Conservation (phyloP, 2,329 filamentous ascomycete genomes). For the Diplocarpon mali region DNA sequence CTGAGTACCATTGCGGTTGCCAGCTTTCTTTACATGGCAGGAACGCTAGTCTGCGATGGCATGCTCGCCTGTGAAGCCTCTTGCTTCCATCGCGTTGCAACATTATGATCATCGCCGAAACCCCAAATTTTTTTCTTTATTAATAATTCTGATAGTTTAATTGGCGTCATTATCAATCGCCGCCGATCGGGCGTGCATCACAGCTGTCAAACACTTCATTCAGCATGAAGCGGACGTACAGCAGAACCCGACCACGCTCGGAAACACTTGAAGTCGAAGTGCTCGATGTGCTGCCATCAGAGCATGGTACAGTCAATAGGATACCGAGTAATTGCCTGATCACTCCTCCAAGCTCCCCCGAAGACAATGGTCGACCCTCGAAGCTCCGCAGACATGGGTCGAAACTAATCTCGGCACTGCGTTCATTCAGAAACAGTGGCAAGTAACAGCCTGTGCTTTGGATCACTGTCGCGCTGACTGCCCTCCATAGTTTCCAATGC, state of each 20-base stretch:
- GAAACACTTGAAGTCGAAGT: constrained; percentile 1
- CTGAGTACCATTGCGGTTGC: neutral
- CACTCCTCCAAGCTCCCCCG: constrained; percentile 19
- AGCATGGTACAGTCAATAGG: constrained; percentile 4
- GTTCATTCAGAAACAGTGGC: constrained; percentile 33
- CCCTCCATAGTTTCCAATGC: constrained; percentile 12
- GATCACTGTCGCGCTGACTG: constrained; percentile 1
- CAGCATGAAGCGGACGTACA: constrained; percentile 19
- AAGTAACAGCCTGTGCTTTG: constrained; percentile 4
- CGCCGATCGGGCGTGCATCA: no score
- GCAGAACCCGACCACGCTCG: constrained; percentile 5
- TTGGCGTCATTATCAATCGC: no score
- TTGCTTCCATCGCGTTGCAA: neutral
- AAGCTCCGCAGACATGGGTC: constrained; percentile 33
- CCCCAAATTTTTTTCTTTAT: constrained; percentile 1
- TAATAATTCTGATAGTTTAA: neutral
- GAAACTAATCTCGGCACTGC: constrained; percentile 33
- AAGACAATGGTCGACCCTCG: constrained; percentile 21
- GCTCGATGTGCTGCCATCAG: constrained; percentile 1
- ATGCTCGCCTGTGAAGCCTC: neutral
- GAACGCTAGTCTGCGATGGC: neutral
- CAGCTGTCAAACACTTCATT: neutral
- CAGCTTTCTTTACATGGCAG: neutral
- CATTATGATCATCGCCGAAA: neutral
- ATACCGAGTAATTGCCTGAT: constrained; percentile 10